Evolutionary conservation across 805 yeast genomes (phyloP).

Genomic region (Wickerhamiella sorbophila): DNA sequence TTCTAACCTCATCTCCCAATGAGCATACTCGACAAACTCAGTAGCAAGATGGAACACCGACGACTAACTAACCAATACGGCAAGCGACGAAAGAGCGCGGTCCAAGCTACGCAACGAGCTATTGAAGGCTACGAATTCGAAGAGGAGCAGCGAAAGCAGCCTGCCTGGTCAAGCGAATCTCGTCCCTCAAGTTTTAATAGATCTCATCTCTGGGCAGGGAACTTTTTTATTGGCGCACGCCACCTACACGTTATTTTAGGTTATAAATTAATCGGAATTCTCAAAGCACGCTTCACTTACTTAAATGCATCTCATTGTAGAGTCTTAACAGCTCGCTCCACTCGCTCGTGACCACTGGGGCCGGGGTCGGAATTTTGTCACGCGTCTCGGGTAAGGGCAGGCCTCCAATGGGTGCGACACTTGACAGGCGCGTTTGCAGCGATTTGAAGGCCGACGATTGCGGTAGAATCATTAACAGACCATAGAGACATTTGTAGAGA

Average conservation of each 20-base stretch:
- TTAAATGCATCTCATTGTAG: constrained; percentile 35
- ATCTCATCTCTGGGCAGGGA: no score
- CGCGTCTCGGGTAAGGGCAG: constrained; percentile 19
- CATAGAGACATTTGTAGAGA: constrained; percentile 76
- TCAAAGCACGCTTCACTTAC: no score
- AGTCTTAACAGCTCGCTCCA: constrained; percentile 35
- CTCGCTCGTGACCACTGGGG: constrained; percentile 18
- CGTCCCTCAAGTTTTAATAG: not conserved
- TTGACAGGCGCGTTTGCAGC: constrained; percentile 57
- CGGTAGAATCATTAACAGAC: constrained; percentile 83
- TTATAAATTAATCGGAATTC: not conserved
- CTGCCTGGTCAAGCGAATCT: constrained; percentile 10
- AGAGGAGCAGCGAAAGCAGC: constrained; percentile 11
- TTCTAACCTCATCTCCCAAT: constrained; percentile 3
- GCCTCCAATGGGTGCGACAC: constrained; percentile 32
- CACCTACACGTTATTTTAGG: no score
- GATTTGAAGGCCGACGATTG: constrained; percentile 85
- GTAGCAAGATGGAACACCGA: constrained; percentile 18
- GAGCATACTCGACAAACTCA: constrained; percentile 15
- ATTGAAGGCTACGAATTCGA: constrained; percentile 20
- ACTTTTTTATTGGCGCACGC: no score
- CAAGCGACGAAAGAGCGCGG: constrained; percentile 18
- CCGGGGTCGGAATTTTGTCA: constrained; percentile 8
- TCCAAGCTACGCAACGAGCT: constrained; percentile 15
- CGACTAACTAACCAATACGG: constrained; percentile 18